phyloP scores from a whole-genome alignment of 768 basidiomycete species.

The Xerocomellus chrysenteron region DNA sequence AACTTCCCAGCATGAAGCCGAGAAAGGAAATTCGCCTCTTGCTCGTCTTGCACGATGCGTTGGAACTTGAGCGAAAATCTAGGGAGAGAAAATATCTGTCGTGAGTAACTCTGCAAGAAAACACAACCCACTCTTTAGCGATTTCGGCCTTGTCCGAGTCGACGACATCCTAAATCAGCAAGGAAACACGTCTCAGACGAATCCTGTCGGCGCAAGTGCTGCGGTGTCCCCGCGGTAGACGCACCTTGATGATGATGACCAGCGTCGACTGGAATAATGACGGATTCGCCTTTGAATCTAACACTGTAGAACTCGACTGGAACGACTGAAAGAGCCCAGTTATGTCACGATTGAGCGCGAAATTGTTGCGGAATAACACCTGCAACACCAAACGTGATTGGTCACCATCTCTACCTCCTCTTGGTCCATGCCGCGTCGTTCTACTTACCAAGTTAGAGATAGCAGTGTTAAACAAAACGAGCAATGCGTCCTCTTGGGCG shows the following conservation, averaged over 20 bases:
- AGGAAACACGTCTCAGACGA: background rate
- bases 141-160: conserved; percentile 62
- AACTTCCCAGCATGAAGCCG: conserved; percentile 55
- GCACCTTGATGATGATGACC: conserved; percentile 62
- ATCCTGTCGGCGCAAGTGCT: background rate
- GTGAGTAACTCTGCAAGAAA: background rate
- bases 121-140: conserved; percentile 47
- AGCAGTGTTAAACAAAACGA: conserved; percentile 65
- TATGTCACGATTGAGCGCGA: conserved; percentile 59
- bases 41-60: conserved; percentile 61
- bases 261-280: conserved; percentile 58
- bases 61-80: conserved; percentile 60
- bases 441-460: conserved; percentile 60
- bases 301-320: conserved; percentile 54
- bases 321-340: conserved; percentile 61
- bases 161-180: conserved; percentile 50
- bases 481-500: conserved; percentile 59
- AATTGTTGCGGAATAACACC: conserved; percentile 68
- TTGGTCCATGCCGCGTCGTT: conserved; percentile 2
- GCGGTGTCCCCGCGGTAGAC: background rate
- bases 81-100: background rate
- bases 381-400: conserved; percentile 16
- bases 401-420: background rate
- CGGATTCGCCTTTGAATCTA: conserved; percentile 59
- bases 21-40: conserved; percentile 61